Evolutionary conservation across 73 alveolate genomes (phyloP), one percentile per base, ranked within the genome.

Genomic region (Loxodes magnus): DNA sequence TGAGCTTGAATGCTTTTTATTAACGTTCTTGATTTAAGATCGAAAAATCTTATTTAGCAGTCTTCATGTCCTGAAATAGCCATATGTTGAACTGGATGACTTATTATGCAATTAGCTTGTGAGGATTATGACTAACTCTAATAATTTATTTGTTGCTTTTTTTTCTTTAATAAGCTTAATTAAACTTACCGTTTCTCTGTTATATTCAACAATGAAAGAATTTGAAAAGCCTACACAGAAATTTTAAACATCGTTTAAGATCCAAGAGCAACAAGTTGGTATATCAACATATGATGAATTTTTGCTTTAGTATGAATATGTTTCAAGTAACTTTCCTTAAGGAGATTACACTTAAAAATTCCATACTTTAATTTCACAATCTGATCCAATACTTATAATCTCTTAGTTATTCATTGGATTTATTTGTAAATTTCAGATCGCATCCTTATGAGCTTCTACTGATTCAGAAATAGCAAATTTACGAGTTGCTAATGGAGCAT

Each of bases 21-120:
- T 9, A 7, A 31, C 41, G 10, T 31, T 9, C 41, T 9, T 7
- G 12, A 9, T 7, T 31, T 31, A 31, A 31, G 7, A 31, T 31
- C 41, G 10, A 31, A 31, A 31, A 31, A 31, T n/a, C 41, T 31
- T 7, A 31, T 7, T 9, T 31, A n/a, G 7, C 10, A 9, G 10
- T 31, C 41, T 31, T 31, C 41, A 31, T 31, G 41, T 31, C 41
- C 41, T 9, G 12, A 31, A 31, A 31, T n/a, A 31, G 41, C 41
- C 7, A 31, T 7, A 31, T n/a, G 7, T n/a, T 7, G 10, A 31
- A n/a, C 7, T 9, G 7, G 7, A 31, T n/a, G 7, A 9, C 12
- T n/a, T 7, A 31, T n/a, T 7, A 31, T 31, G 10, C 41, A 31
- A n/a, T 31, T 31, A n/a, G 10, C 10, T 31, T 31, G 41, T 9